These are phyloP conservation scores for Fusarium clavum DNA, from an alignment of 2,329 filamentous ascomycete genomes.

Conservation along the genomic window DNA sequence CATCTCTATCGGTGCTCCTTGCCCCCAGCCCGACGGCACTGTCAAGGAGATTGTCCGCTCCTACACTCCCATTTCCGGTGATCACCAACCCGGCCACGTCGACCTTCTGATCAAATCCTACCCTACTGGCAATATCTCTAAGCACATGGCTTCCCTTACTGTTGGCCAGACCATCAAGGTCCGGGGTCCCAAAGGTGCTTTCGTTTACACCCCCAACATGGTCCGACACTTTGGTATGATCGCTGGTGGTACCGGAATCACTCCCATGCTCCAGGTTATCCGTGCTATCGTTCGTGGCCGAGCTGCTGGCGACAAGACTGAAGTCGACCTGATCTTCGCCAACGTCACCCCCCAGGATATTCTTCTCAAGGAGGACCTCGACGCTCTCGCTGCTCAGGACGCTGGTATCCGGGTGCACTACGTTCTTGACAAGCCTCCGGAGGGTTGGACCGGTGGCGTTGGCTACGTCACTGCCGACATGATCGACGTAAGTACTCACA, in stretches of 20 bases:
- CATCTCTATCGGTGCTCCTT: slow-evolving; percentile 90
- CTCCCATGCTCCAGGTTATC: slow-evolving; percentile 97
- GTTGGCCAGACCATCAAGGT: slow-evolving; percentile 91
- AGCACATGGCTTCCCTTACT: slow-evolving; percentile 84
- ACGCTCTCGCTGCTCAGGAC: slow-evolving; percentile 81
- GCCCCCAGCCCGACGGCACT: slow-evolving; percentile 74
- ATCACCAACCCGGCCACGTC: slow-evolving; percentile 90
- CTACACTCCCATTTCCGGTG: slow-evolving; percentile 91
- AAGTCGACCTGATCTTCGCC: slow-evolving; percentile 95
- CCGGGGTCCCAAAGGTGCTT: slow-evolving; percentile 94
- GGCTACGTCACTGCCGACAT: slow-evolving; percentile 96
- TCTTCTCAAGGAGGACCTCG: slow-evolving; percentile 90
- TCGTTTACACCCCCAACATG: slow-evolving; percentile 98
- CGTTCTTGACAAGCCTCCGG: slow-evolving; percentile 94
- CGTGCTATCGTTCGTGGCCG: slow-evolving; percentile 88
- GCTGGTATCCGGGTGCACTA: slow-evolving; percentile 89
- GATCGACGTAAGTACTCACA: slow-evolving; percentile 75
- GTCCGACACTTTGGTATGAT: slow-evolving; percentile 97
- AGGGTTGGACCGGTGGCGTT: slow-evolving; percentile 90
- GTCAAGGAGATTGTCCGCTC: slow-evolving; percentile 88
- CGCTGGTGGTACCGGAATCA: slow-evolving; percentile 96
- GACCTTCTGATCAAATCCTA: slow-evolving; percentile 99
- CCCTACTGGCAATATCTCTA: slow-evolving; percentile 96
- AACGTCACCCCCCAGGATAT: slow-evolving; percentile 96
- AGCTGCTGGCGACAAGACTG: slow-evolving; percentile 81